These are phyloP conservation scores for Fusarium torreyae DNA, from an alignment of 2,329 filamentous ascomycete species.

Conservation along the genomic window DNA sequence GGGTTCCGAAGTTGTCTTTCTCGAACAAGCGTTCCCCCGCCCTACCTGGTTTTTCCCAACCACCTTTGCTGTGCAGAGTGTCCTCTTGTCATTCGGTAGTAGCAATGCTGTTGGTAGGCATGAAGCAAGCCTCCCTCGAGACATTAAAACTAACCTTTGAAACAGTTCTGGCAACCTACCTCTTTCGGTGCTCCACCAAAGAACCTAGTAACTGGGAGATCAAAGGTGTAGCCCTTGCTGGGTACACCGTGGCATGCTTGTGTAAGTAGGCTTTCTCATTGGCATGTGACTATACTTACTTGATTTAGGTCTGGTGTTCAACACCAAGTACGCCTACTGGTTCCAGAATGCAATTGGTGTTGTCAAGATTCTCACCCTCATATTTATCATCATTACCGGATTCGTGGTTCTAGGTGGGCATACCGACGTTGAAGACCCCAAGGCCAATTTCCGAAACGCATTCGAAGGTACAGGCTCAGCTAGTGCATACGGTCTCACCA, in stretches of 20 bases:
- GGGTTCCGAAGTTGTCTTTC: constrained; percentile 76
- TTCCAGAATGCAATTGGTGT: constrained; percentile 69
- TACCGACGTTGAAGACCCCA: constrained; percentile 52
- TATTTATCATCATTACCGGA: constrained; percentile 73
- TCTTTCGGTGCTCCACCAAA: constrained; percentile 69
- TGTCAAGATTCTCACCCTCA: constrained; percentile 73
- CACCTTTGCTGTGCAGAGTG: constrained; percentile 74
- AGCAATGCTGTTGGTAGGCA: constrained; percentile 68
- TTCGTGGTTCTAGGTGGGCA: constrained; percentile 69
- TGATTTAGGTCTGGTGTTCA: constrained; percentile 55
- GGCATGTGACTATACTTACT: not conserved
- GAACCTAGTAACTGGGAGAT: constrained; percentile 71
- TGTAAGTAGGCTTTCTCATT: constrained; percentile 54
- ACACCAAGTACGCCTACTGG: constrained; percentile 71
- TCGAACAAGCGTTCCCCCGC: constrained; percentile 77
- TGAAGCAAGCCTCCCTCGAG: not conserved
- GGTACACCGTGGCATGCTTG: constrained; percentile 71
- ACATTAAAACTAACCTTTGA: not conserved
- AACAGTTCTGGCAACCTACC: constrained; percentile 71
- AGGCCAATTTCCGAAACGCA: constrained; percentile 55
- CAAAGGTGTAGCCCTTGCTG: constrained; percentile 76
- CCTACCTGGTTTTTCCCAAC: constrained; percentile 76
- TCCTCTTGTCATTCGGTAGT: constrained; percentile 76
- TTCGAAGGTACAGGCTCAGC: constrained; percentile 53
- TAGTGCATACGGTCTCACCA: constrained; percentile 55